A percentile compares a stretch with the other conserved stretches of the same genome.
Evolutionary conservation across 129 eudicot genomes (phyloP).

Genomic region (Calendula officinalis): DNA sequence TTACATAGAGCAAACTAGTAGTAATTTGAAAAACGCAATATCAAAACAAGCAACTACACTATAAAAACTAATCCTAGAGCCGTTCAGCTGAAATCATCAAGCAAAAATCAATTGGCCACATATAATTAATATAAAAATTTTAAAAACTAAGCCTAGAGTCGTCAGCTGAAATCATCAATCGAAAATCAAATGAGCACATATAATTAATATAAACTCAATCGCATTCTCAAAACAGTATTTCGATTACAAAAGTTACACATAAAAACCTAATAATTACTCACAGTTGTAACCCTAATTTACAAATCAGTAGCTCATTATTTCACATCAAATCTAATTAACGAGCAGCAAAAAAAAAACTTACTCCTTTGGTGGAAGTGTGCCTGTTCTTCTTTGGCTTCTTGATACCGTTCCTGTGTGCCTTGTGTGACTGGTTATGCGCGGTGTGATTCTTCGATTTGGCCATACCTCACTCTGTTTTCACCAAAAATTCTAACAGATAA

Average conservation of each 20-base stretch:
- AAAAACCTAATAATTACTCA: neutral
- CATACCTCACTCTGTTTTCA: conserved; percentile 33
- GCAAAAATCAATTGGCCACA: no score
- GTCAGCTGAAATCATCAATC: no score
- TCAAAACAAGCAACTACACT: neutral
- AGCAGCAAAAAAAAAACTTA: neutral
- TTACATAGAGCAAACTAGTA: neutral
- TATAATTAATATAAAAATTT: no score
- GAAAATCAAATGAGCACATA: no score
- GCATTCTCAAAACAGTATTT: neutral
- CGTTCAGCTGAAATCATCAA: neutral
- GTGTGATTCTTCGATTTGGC: conserved; percentile 92
- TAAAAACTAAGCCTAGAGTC: no score
- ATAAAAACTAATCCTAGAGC: neutral
- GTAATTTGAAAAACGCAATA: neutral
- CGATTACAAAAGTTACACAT: neutral
- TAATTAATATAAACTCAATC: neutral
- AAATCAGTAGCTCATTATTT: neutral
- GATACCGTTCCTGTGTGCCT: conserved; percentile 88
- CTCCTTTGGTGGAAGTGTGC: conserved; percentile 89
- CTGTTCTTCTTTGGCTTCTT: conserved; percentile 89
- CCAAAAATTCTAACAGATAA: conserved; percentile 4
- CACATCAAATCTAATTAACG: no score
- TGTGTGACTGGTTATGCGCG: conserved; percentile 79
- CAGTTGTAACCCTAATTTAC: neutral